phyloP scores from a whole-genome alignment of 2,329 filamentous ascomycete species.

The Cercospora zeae-maydis region DNA sequence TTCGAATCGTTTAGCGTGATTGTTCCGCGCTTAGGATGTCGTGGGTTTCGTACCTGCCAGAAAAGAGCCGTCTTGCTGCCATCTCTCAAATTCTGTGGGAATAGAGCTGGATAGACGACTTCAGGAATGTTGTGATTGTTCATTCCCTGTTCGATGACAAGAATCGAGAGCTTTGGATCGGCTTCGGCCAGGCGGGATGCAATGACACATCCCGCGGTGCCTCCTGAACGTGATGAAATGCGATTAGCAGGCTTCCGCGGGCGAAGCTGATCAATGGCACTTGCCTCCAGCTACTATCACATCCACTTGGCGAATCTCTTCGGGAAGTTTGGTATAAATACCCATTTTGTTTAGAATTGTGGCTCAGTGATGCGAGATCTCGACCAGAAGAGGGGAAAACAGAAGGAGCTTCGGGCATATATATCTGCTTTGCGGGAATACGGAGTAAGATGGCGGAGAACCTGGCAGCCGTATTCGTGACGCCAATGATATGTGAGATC shows the following conservation, averaged over 20 bases:
- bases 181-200: constrained; percentile 52
- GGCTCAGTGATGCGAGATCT: neutral
- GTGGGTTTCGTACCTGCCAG: constrained; percentile 35
- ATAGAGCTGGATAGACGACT: constrained; percentile 52
- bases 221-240: constrained; percentile 36
- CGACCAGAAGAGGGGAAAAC: neutral
- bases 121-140: constrained; percentile 52
- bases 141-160: constrained; percentile 53
- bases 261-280: neutral
- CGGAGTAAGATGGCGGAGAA: constrained; percentile 4
- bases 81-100: constrained; percentile 46
- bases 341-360: neutral
- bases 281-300: constrained; percentile 51
- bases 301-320: constrained; percentile 46
- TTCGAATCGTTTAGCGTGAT: constrained; percentile 26
- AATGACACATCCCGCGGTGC: constrained; percentile 50
- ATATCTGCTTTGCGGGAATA: constrained; percentile 1
- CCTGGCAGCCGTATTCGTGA: neutral
- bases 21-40: neutral
- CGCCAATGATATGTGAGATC: neutral
- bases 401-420: neutral
- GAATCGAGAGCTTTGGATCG: constrained; percentile 49
- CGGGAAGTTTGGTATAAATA: constrained; percentile 39
- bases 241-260: neutral
- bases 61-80: constrained; percentile 51